These are phyloP conservation scores for Candida sanyaensis DNA, from an alignment of 1,139 yeast genomes.

Conservation along the genomic window DNA sequence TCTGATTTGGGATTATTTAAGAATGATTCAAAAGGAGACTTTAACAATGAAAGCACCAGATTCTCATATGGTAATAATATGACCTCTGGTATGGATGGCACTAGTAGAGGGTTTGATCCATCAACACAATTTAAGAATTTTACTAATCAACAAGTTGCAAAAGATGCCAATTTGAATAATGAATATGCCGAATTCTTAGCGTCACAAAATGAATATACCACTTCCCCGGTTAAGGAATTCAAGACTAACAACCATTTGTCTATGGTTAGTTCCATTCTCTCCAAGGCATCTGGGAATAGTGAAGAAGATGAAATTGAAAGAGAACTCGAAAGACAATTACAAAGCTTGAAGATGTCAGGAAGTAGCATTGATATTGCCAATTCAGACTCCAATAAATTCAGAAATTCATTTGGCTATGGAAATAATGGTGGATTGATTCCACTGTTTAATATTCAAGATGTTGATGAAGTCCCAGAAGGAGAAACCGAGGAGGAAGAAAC, in stretches of 20 bases:
- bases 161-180: slow-evolving; percentile 9
- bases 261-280: slow-evolving; percentile 46
- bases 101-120: slow-evolving; percentile 9
- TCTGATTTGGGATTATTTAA: slow-evolving; percentile 12
- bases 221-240: background rate
- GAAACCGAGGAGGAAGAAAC: background rate
- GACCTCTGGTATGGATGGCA: background rate
- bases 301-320: slow-evolving; percentile 40
- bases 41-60: slow-evolving; percentile 3
- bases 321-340: slow-evolving; percentile 44
- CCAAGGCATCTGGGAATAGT: slow-evolving; percentile 32
- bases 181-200: slow-evolving; percentile 36
- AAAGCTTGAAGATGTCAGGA: slow-evolving; percentile 34
- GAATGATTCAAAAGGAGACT: background rate
- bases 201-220: slow-evolving; percentile 6
- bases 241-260: slow-evolving; percentile 32
- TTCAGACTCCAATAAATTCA: background rate
- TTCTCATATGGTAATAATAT: slow-evolving; percentile 7
- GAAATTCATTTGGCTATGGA: background rate
- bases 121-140: slow-evolving; percentile 19
- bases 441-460: slow-evolving; percentile 13
- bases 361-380: slow-evolving; percentile 8
- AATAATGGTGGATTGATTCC: slow-evolving; percentile 6
- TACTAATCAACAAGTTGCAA: slow-evolving; percentile 11
- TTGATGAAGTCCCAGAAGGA: slow-evolving; percentile 10